phyloP scores from a whole-genome alignment of 2,329 filamentous ascomycete species.

The Fusarium verrucosum region DNA sequence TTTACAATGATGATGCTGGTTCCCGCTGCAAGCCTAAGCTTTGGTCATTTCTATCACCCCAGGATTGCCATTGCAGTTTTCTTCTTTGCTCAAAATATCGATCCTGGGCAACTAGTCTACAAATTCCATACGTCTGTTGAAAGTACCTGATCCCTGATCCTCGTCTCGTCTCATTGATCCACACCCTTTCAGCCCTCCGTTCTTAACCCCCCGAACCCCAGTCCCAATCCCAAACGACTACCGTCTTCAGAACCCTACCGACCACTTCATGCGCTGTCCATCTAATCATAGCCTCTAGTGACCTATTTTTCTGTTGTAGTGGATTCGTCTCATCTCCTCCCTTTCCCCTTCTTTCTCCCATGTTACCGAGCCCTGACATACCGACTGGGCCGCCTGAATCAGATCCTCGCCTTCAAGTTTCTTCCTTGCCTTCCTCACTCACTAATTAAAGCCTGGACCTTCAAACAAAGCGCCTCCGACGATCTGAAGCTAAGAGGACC shows the following conservation, averaged over 20 bases:
- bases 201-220: slow-evolving; percentile 36
- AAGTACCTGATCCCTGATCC: slow-evolving; percentile 34
- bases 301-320: slow-evolving; percentile 39
- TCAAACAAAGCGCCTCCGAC: slow-evolving; percentile 25
- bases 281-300: slow-evolving; percentile 40
- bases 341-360: slow-evolving; percentile 33
- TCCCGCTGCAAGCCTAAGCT: slow-evolving; percentile 38
- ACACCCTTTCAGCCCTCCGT: slow-evolving; percentile 44
- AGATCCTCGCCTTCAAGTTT: slow-evolving; percentile 20
- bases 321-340: slow-evolving; percentile 46
- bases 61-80: slow-evolving; percentile 14
- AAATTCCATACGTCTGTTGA: slow-evolving; percentile 19
- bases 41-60: slow-evolving; percentile 21
- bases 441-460: slow-evolving; percentile 23
- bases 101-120: slow-evolving; percentile 5
- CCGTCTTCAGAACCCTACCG: slow-evolving; percentile 44
- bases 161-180: slow-evolving; percentile 34
- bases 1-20: slow-evolving; percentile 40
- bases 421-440: slow-evolving; percentile 11
- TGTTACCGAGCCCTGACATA: slow-evolving; percentile 30
- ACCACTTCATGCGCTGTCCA: slow-evolving; percentile 43
- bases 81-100: slow-evolving; percentile 19
- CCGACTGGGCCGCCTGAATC: slow-evolving; percentile 24
- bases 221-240: slow-evolving; percentile 45
- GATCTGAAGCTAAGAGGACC: slow-evolving; percentile 30